Conservation (phyloP, 2,329 filamentous ascomycete genomes). For the Epichloe sp. region DNA sequence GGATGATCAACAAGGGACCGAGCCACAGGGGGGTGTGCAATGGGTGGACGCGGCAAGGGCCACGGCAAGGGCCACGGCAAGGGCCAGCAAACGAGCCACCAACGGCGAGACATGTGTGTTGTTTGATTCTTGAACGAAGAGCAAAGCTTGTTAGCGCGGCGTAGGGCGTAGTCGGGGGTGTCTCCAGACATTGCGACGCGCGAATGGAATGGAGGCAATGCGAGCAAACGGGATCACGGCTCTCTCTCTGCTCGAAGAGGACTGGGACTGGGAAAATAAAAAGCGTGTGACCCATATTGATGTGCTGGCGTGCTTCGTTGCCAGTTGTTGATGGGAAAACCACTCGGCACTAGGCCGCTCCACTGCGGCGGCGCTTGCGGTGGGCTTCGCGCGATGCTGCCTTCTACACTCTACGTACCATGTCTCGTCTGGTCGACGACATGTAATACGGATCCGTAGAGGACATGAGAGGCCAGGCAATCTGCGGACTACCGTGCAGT, state of each 20-base stretch:
- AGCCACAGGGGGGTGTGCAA: background rate
- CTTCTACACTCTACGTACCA: too few relatives aligned
- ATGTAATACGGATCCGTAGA: too few relatives aligned
- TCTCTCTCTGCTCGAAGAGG: constrained; percentile 27
- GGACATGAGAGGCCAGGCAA: too few relatives aligned
- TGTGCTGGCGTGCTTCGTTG: constrained; percentile 80
- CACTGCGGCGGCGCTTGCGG: constrained; percentile 42
- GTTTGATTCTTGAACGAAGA: constrained; percentile 23
- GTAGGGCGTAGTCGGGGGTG: constrained; percentile 37
- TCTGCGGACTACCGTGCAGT: background rate
- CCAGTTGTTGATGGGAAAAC: constrained; percentile 65
- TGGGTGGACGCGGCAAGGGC: background rate
- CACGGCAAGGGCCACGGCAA: background rate
- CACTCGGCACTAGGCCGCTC: constrained; percentile 49
- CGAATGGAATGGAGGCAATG: constrained; percentile 32
- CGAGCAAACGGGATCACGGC: constrained; percentile 16
- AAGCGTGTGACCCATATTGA: constrained; percentile 58
- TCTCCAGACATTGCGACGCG: constrained; percentile 25
- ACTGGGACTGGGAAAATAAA: background rate
- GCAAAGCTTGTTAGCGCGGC: constrained; percentile 31
- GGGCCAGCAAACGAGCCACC: constrained; percentile 25
- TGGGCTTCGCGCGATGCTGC: constrained; percentile 1
- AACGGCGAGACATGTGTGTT: constrained; percentile 48
- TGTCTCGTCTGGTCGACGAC: too few relatives aligned
- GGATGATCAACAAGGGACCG: background rate